Conservation (phyloP, 352 stramenopile species). For the Phytophthora capsici region DNA sequence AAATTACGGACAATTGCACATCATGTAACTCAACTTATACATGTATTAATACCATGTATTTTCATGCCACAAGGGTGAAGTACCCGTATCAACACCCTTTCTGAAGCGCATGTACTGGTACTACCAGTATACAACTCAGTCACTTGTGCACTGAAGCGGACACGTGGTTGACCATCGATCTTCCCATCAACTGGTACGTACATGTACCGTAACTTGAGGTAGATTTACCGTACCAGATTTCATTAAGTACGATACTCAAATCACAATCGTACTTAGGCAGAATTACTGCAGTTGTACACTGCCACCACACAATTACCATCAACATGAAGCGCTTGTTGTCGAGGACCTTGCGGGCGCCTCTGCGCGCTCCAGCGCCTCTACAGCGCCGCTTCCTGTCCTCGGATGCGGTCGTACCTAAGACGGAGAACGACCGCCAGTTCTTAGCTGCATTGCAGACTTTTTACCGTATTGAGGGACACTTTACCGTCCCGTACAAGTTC, state of each 20-base stretch:
- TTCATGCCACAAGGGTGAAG: too few relatives aligned
- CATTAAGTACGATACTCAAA: neutral
- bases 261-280: slow-evolving; percentile 6
- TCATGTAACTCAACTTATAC: too few relatives aligned
- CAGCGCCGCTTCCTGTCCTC: slow-evolving; percentile 3
- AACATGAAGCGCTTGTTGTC: slow-evolving; percentile 28
- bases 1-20: too few relatives aligned
- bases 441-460: slow-evolving; percentile 57
- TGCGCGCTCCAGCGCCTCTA: neutral
- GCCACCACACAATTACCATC: slow-evolving; percentile 11
- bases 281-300: neutral
- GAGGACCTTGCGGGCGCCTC: neutral
- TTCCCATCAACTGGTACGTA: slow-evolving; percentile 17
- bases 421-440: slow-evolving; percentile 58
- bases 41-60: too few relatives aligned
- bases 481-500: slow-evolving; percentile 69
- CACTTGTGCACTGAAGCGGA: too few relatives aligned
- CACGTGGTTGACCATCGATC: slow-evolving; percentile 1
- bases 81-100: neutral
- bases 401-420: slow-evolving; percentile 20
- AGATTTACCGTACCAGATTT: neutral
- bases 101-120: too few relatives aligned
- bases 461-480: slow-evolving; percentile 67
- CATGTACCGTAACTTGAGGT: slow-evolving; percentile 8
- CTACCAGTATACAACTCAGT: too few relatives aligned